Percentiles rank a stretch among this genome's conserved stretches.
Evolutionary conservation across 2,329 filamentous ascomycete species (phyloP).

Genomic region (Fusarium sp.): DNA sequence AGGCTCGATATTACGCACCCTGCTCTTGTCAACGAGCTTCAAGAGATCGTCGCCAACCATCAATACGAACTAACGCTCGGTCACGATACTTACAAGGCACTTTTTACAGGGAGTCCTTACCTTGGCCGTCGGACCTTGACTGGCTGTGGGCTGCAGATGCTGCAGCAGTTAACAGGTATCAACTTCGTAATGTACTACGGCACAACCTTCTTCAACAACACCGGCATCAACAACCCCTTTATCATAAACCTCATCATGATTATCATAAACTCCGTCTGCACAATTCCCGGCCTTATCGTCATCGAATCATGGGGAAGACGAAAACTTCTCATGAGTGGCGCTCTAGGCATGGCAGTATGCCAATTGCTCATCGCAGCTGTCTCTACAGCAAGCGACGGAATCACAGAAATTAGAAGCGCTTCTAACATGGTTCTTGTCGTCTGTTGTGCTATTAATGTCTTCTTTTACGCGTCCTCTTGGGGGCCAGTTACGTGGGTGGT

Average conservation of each 20-base stretch:
- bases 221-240: slow-evolving; percentile 74
- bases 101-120: slow-evolving; percentile 73
- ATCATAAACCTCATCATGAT: slow-evolving; percentile 82
- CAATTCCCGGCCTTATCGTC: slow-evolving; percentile 80
- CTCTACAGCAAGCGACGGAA: slow-evolving; percentile 60
- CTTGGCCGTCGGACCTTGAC: slow-evolving; percentile 80
- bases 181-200: slow-evolving; percentile 87
- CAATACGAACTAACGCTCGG: slow-evolving; percentile 80
- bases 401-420: slow-evolving; percentile 58
- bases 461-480: slow-evolving; percentile 86
- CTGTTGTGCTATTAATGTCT: slow-evolving; percentile 79
- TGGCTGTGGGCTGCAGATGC: slow-evolving; percentile 80
- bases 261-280: slow-evolving; percentile 82
- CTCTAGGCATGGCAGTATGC: slow-evolving; percentile 79
- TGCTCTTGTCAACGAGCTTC: slow-evolving; percentile 80
- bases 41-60: slow-evolving; percentile 82
- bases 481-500: slow-evolving; percentile 83
- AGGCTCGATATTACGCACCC: slow-evolving; percentile 81
- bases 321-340: slow-evolving; percentile 79
- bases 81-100: slow-evolving; percentile 71
- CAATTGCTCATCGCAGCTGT: slow-evolving; percentile 77
- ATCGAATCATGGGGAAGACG: slow-evolving; percentile 85
- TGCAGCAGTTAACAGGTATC: slow-evolving; percentile 83
- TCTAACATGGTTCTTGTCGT: slow-evolving; percentile 74
- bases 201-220: slow-evolving; percentile 77